A percentile compares a stretch with the other conserved stretches of the same genome.
Evolutionary conservation across 2,329 filamentous ascomycete genomes (phyloP).

Genomic region (Ambrosiella xylebori): DNA sequence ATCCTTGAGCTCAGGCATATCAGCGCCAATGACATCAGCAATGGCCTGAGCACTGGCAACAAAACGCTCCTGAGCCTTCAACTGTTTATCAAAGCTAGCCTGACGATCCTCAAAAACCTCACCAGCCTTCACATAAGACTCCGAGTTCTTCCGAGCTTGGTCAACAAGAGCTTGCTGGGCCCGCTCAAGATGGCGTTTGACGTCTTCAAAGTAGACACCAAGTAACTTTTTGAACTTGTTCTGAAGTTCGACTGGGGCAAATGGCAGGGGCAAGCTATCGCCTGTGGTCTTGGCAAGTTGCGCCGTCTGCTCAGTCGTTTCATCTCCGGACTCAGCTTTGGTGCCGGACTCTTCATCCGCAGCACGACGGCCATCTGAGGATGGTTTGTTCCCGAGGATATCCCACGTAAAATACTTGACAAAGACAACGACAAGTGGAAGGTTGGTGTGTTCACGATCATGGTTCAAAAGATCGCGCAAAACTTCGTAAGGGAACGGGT

Average conservation of each 20-base stretch:
- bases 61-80: slow-evolving; percentile 82
- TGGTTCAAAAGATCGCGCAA: slow-evolving; percentile 89
- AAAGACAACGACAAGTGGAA: slow-evolving; percentile 84
- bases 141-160: slow-evolving; percentile 86
- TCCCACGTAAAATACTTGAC: slow-evolving; percentile 97
- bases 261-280: slow-evolving; percentile 46
- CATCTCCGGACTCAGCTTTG: slow-evolving; percentile 21
- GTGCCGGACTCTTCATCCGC: slow-evolving; percentile 57
- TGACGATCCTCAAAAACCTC: slow-evolving; percentile 97
- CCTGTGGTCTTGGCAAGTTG: slow-evolving; percentile 14
- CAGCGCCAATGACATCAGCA: slow-evolving; percentile 69
- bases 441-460: slow-evolving; percentile 78
- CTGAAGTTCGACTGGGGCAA: slow-evolving; percentile 60
- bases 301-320: neutral
- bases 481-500: slow-evolving; percentile 94
- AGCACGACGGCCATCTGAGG: slow-evolving; percentile 63
- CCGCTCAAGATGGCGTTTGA: slow-evolving; percentile 73
- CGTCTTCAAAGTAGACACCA: slow-evolving; percentile 77
- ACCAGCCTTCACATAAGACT: slow-evolving; percentile 95
- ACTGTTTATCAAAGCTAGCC: slow-evolving; percentile 82
- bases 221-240: slow-evolving; percentile 76
- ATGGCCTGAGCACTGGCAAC: slow-evolving; percentile 79
- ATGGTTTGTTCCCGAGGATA: slow-evolving; percentile 62
- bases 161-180: slow-evolving; percentile 78
- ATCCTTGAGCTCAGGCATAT: slow-evolving; percentile 88